These are phyloP conservation scores for Suhomyces atakaporum DNA, from an alignment of 1,139 yeast genomes.

Conservation along the genomic window DNA sequence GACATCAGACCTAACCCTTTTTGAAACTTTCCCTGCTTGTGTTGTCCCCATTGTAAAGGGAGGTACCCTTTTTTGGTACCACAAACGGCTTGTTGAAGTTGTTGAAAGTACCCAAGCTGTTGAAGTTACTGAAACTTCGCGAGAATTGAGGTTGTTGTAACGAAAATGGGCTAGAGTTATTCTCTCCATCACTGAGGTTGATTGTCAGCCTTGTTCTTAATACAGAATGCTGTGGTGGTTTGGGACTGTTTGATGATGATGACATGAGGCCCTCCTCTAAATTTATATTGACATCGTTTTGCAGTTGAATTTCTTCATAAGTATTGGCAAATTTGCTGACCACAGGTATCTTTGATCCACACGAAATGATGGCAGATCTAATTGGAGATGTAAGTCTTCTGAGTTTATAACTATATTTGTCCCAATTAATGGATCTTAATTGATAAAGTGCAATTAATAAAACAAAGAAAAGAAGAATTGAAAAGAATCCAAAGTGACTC, in stretches of 20 bases:
- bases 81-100: slow-evolving; percentile 37
- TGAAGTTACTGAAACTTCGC: slow-evolving; percentile 26
- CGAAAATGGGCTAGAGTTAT: not conserved
- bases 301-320: slow-evolving; percentile 11
- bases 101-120: slow-evolving; percentile 25
- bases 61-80: slow-evolving; percentile 30
- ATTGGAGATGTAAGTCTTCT: slow-evolving; percentile 20
- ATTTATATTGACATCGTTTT: slow-evolving; percentile 24
- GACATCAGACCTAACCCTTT: not conserved
- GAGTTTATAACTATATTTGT: slow-evolving; percentile 18
- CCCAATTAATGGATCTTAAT: slow-evolving; percentile 20
- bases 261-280: slow-evolving; percentile 37
- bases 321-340: slow-evolving; percentile 5
- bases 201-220: slow-evolving; percentile 46
- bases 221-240: slow-evolving; percentile 18
- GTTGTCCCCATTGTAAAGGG: slow-evolving; percentile 25
- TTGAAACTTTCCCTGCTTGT: slow-evolving; percentile 33
- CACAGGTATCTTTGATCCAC: slow-evolving; percentile 8
- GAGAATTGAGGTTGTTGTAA: slow-evolving; percentile 6
- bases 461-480: slow-evolving; percentile 24
- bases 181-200: slow-evolving; percentile 29
- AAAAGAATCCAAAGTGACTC: slow-evolving; percentile 10
- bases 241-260: slow-evolving; percentile 21
- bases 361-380: slow-evolving; percentile 1
- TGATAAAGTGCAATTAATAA: slow-evolving; percentile 22